phyloP scores from a whole-genome alignment of 1,284 basidiomycete genomes.

The Sporisorium iseilematis-ciliati region DNA sequence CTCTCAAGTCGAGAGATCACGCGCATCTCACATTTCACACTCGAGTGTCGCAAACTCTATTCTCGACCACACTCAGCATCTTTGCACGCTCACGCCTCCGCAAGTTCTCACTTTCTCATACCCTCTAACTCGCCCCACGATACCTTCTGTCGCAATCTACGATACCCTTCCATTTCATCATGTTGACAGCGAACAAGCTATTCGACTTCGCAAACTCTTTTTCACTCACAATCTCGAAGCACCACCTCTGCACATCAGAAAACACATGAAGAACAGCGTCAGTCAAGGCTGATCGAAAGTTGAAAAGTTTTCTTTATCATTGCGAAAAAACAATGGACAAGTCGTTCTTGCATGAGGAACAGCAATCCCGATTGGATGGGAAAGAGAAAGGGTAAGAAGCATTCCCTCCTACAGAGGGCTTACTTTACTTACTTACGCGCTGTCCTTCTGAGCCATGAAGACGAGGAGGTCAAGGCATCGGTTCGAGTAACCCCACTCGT shows the following conservation, averaged over 20 bases:
- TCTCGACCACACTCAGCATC: too few relatives aligned
- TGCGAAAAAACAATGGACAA: constrained; percentile 1
- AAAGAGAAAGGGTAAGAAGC: constrained; percentile 5
- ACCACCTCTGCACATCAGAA: constrained; percentile 11
- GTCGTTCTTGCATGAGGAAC: not conserved
- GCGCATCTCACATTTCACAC: too few relatives aligned
- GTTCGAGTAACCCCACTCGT: constrained; percentile 95
- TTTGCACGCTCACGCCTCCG: not conserved
- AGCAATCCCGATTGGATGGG: constrained; percentile 2
- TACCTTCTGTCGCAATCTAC: not conserved
- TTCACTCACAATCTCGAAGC: constrained; percentile 12
- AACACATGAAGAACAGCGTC: constrained; percentile 2
- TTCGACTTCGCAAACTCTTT: not conserved
- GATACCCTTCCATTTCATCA: not conserved
- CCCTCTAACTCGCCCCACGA: not conserved
- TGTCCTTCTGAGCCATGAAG: constrained; percentile 78
- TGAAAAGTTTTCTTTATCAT: not conserved
- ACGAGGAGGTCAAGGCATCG: constrained; percentile 91
- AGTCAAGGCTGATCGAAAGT: constrained; percentile 2
- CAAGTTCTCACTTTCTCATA: not conserved
- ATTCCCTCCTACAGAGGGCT: not conserved
- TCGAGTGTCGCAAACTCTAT: not conserved
- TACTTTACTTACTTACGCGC: constrained; percentile 60
- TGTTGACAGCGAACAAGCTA: not conserved
- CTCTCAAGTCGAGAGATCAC: too few relatives aligned